Evolutionary conservation across 371 early-diverging fungal species (phyloP).

Genomic region (Mortierella sp.): DNA sequence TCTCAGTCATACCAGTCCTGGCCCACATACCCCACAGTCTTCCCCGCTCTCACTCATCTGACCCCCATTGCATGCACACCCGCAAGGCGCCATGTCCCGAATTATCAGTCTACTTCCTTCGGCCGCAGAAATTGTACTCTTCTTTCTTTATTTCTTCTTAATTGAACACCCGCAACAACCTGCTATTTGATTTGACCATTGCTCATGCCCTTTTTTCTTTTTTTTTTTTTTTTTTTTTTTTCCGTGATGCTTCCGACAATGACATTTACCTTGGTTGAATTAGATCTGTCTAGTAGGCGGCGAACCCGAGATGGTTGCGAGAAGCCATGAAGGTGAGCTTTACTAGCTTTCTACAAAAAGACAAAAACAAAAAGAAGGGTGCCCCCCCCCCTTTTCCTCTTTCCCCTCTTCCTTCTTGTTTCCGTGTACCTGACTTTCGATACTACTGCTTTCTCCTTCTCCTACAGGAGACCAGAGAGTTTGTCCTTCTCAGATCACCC

Average conservation of each 20-base stretch:
- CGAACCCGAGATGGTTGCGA: constrained; percentile 60
- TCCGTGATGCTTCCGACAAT: no score
- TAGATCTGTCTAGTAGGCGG: constrained; percentile 62
- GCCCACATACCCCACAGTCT: not conserved
- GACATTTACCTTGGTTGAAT: no score
- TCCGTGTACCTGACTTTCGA: no score
- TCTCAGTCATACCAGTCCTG: no score
- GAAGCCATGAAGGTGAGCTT: constrained; percentile 54
- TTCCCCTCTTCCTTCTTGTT: no score
- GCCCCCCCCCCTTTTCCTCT: no score
- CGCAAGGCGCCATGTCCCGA: constrained; percentile 7
- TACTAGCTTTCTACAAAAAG: not conserved
- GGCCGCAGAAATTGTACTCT: constrained; percentile 62
- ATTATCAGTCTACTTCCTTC: constrained; percentile 67
- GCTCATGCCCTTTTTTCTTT: not conserved
- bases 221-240: not conserved
- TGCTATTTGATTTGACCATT: not conserved
- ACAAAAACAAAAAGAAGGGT: not conserved
- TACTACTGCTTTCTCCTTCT: no score
- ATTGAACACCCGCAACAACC: not conserved
- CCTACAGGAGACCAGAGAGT: no score
- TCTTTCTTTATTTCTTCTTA: not conserved
- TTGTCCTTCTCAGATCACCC: not conserved
- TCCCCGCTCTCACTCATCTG: no score
- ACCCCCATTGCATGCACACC: not conserved